Base-by-base conservation (phyloP, 495 filamentous ascomycete species). In the Parachaetomium inaequale region DNA sequence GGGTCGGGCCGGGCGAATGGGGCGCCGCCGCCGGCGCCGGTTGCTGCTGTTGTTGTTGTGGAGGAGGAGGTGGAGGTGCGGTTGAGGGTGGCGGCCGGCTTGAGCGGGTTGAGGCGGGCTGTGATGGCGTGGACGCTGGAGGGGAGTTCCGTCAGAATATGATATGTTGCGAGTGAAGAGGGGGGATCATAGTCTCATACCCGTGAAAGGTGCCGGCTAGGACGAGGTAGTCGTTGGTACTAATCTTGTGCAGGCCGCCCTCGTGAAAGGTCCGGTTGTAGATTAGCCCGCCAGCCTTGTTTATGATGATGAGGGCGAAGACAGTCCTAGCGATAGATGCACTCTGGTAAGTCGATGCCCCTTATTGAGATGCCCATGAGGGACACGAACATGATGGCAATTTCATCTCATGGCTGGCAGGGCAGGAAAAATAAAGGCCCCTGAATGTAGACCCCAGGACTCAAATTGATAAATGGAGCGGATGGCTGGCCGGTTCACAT, bases 181-280 rank as follows among this genome's bases (percentile, higher is more conserved):
- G 45, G n/a, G 23, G 19, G 11, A n/a, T 43, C 3, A 31, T 29
- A 21, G 25, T 26, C 26, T 65, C 72, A 67, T 76, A 90, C 86
- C 94, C 94, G 74, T 98, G 94, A 76, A 98, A 98, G 45, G 94
- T 98, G 31, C 94, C 94, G 0, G 94, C 94, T n/a, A 98, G 87
- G 58, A 98, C 92, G 4, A 98, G 88, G 71, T 91, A 91, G 79
- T 98, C 95, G 69, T 98, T 98, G 56, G 89, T 91, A 53, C 83
- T 89, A 67, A 98, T 84, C 71, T 93, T 93, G 75, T 87, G 88
- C 64, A 98, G 80, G 40, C 87, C 85, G 28, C 85, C 82, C 51
- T 85, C 83, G 68, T 91, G 85, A 78, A 98, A 98, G 66, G 92
- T 89, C 55, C 91, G 89, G 76, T 96, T 91, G 79, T 96, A 98